phyloP scores from a whole-genome alignment of 495 filamentous ascomycete species.

The Symbiotaphrina buchneri region DNA sequence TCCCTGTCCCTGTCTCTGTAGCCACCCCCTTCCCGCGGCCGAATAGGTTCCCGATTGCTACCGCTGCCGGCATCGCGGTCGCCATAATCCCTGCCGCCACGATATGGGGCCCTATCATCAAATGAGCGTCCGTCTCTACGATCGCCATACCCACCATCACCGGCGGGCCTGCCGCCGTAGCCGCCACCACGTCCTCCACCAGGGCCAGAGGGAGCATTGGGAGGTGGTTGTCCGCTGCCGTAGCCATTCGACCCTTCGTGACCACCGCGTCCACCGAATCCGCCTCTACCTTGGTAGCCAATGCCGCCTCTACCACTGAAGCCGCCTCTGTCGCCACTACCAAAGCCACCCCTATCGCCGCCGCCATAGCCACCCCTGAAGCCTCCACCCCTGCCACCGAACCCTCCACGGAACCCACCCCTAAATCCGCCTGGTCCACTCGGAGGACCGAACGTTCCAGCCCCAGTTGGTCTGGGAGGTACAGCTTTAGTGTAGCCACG shows the following conservation, averaged over 20 bases:
- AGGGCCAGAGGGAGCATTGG: conserved; percentile 65
- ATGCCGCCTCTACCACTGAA: conserved; percentile 15
- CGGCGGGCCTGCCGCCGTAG: conserved; percentile 11
- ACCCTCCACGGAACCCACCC: conserved; percentile 41
- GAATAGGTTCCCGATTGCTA: conserved; percentile 47
- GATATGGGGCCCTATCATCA: conserved; percentile 28
- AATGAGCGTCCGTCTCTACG: conserved; percentile 34
- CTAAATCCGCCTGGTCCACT: conserved; percentile 45
- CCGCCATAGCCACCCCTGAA: conserved; percentile 21
- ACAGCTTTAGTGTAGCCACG: conserved; percentile 78
- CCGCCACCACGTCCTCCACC: conserved; percentile 28
- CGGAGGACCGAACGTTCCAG: conserved; percentile 30
- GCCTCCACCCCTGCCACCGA: conserved; percentile 13
- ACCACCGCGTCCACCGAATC: conserved; percentile 30
- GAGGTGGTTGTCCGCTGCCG: conserved; percentile 27
- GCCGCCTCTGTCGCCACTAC: conserved; percentile 27
- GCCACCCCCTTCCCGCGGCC: conserved; percentile 20
- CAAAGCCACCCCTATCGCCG: conserved; percentile 24
- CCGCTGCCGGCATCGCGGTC: conserved; percentile 29
- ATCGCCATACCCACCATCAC: conserved; percentile 28
- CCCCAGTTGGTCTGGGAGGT: conserved; percentile 43
- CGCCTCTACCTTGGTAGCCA: conserved; percentile 26
- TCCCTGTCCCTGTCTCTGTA: conserved; percentile 19
- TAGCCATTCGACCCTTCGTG: conserved; percentile 20
- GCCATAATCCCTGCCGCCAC: conserved; percentile 33